Conservation (phyloP, 129 eudicot species). For the Sambucus nigra region DNA sequence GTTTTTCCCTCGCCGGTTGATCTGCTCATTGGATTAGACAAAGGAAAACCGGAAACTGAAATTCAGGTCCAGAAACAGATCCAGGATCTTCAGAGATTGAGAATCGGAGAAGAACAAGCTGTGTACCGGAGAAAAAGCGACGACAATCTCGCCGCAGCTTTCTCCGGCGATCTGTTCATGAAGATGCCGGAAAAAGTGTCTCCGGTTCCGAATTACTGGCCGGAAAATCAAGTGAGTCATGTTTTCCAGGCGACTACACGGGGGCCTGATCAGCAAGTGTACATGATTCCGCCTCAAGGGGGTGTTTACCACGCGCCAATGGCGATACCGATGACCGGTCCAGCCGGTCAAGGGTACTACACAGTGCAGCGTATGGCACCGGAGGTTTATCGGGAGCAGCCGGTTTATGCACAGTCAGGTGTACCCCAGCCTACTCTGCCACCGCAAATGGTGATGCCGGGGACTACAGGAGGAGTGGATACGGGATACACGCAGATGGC, state of each 20-base stretch:
- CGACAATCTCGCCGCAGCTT: slow-evolving; percentile 41
- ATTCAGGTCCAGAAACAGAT: slow-evolving; percentile 73
- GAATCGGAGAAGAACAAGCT: slow-evolving; percentile 50
- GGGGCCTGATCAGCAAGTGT: slow-evolving; percentile 40
- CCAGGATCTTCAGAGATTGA: slow-evolving; percentile 56
- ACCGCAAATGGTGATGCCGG: slow-evolving; percentile 9
- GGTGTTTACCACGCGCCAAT: slow-evolving; percentile 60
- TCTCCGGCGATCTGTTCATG: slow-evolving; percentile 40
- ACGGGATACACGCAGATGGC: slow-evolving; percentile 28
- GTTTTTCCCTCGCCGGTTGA: slow-evolving; percentile 22
- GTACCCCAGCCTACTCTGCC: slow-evolving; percentile 13
- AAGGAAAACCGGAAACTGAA: slow-evolving; percentile 39
- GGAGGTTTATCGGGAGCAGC: slow-evolving; percentile 61
- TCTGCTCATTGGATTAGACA: slow-evolving; percentile 53
- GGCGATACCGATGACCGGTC: slow-evolving; percentile 44
- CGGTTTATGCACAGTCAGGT: slow-evolving; percentile 36
- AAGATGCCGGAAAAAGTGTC: slow-evolving; percentile 34
- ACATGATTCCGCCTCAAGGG: slow-evolving; percentile 57
- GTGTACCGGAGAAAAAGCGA: slow-evolving; percentile 47
- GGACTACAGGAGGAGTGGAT: slow-evolving; percentile 12
- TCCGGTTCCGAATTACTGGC: slow-evolving; percentile 30
- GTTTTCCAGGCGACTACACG: slow-evolving; percentile 17
- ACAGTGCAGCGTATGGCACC: slow-evolving; percentile 53
- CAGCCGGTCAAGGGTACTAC: slow-evolving; percentile 59
- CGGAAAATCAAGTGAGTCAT: slow-evolving; percentile 47